Conservation (phyloP, 441 rosid species). For the Aleurites moluccanus region DNA sequence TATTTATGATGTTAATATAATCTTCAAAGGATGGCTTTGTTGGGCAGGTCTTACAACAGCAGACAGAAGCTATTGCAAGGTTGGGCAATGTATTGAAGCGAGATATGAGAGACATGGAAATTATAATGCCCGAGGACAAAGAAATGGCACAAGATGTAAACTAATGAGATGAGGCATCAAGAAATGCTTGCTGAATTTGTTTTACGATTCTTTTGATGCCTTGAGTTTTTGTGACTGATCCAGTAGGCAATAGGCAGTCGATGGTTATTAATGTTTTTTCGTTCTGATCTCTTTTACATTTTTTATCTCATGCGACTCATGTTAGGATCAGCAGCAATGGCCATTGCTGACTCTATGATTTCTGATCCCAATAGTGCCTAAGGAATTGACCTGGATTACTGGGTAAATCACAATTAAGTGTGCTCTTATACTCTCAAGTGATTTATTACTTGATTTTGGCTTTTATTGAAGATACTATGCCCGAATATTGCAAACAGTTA, state of each 20-base stretch:
- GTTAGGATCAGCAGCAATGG: no score
- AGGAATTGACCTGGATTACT: no score
- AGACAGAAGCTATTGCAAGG: slow-evolving; percentile 87
- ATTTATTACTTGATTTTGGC: no score
- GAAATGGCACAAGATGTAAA: slow-evolving; percentile 49
- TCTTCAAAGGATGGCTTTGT: not conserved
- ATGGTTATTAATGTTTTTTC: no score
- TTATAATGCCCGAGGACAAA: slow-evolving; percentile 79
- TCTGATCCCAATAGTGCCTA: no score
- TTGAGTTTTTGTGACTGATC: slow-evolving; percentile 9
- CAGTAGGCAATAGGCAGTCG: not conserved
- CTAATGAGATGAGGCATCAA: slow-evolving; percentile 22
- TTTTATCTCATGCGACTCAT: no score
- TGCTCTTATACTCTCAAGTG: no score
- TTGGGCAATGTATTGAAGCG: slow-evolving; percentile 82
- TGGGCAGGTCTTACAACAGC: slow-evolving; percentile 80
- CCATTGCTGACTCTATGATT: no score
- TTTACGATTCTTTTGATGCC: not conserved
- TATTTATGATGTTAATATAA: not conserved
- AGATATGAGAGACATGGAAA: slow-evolving; percentile 78
- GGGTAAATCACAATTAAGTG: no score
- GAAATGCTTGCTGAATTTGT: not conserved
- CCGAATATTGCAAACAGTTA: no score
- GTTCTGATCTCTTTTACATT: no score
- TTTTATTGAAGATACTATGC: no score